phyloP scores from a whole-genome alignment of 495 filamentous ascomycete genomes.

The Xylaria bambusicola region DNA sequence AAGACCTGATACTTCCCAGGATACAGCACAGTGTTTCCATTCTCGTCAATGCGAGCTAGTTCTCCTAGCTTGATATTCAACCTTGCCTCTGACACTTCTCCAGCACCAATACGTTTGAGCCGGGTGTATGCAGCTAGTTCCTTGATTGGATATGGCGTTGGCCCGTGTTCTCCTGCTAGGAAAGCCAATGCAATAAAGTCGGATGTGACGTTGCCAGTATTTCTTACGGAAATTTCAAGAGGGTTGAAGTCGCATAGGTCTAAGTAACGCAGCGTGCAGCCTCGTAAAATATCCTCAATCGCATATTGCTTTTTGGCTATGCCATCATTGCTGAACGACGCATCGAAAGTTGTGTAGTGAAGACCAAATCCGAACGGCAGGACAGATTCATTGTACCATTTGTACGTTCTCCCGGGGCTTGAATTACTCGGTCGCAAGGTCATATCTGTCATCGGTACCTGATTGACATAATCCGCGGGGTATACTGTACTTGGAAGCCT shows the following conservation, averaged over 20 bases:
- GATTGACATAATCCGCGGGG: slow-evolving; percentile 41
- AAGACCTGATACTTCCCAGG: slow-evolving; percentile 64
- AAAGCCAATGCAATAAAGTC: slow-evolving; percentile 59
- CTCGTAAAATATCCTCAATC: slow-evolving; percentile 33
- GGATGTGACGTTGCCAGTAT: slow-evolving; percentile 56
- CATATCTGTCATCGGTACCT: slow-evolving; percentile 47
- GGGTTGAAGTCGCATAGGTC: slow-evolving; percentile 50
- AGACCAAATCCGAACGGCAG: slow-evolving; percentile 55
- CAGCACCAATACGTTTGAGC: slow-evolving; percentile 50
- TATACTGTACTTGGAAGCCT: slow-evolving; percentile 63
- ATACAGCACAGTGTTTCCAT: slow-evolving; percentile 63
- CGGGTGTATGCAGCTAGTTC: slow-evolving; percentile 59
- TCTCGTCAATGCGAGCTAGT: slow-evolving; percentile 58
- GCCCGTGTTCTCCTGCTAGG: slow-evolving; percentile 54
- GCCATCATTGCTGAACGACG: slow-evolving; percentile 42
- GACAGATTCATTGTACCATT: slow-evolving; percentile 49
- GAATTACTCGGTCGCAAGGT: slow-evolving; percentile 35
- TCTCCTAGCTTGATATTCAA: slow-evolving; percentile 59
- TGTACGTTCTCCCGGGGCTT: slow-evolving; percentile 50
- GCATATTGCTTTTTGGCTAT: slow-evolving; percentile 24
- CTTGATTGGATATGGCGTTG: slow-evolving; percentile 59
- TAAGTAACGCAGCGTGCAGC: slow-evolving; percentile 36
- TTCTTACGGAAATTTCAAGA: slow-evolving; percentile 40
- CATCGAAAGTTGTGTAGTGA: slow-evolving; percentile 53
- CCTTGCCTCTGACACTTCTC: slow-evolving; percentile 39